These are phyloP conservation scores for Trichaptum fuscoviolaceum DNA, from an alignment of 768 basidiomycete genomes.

Conservation along the genomic window DNA sequence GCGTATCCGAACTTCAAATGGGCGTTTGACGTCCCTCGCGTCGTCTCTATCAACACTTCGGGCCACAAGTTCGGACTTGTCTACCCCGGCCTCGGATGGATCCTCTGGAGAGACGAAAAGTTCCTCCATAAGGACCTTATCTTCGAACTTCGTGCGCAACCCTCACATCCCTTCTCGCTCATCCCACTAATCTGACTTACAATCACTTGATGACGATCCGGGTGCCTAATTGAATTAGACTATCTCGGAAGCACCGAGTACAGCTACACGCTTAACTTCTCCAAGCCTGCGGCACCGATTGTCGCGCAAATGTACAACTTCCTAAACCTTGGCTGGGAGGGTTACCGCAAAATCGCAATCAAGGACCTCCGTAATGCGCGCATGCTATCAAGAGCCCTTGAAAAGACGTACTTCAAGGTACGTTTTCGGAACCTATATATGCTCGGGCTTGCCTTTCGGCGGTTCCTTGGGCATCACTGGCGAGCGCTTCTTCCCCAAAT, in stretches of 20 bases:
- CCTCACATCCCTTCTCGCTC: conserved; percentile 38
- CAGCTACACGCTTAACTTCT: conserved; percentile 57
- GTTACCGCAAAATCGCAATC: conserved; percentile 41
- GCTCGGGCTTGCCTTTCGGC: background rate
- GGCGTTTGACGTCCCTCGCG: conserved; percentile 54
- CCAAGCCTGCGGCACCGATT: conserved; percentile 52
- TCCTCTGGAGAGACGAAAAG: conserved; percentile 54
- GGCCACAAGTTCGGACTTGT: conserved; percentile 51
- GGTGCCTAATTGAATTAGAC: conserved; percentile 22
- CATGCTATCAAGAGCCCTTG: conserved; percentile 50
- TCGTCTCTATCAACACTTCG: conserved; percentile 55
- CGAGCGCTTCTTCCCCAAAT: background rate
- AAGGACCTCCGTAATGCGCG: conserved; percentile 54
- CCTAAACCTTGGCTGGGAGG: conserved; percentile 52
- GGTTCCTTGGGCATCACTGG: background rate
- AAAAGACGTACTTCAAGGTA: conserved; percentile 47
- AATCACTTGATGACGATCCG: conserved; percentile 8
- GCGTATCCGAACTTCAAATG: conserved; percentile 51
- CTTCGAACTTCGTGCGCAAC: conserved; percentile 54
- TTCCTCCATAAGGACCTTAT: conserved; percentile 57
- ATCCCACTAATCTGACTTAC: background rate
- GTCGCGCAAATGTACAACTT: conserved; percentile 59
- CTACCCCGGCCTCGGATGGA: conserved; percentile 55
- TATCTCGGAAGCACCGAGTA: conserved; percentile 58
- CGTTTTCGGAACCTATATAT: background rate